phyloP scores from a whole-genome alignment of 202 grass and related monocot genomes.

The Digitaria exilis region DNA sequence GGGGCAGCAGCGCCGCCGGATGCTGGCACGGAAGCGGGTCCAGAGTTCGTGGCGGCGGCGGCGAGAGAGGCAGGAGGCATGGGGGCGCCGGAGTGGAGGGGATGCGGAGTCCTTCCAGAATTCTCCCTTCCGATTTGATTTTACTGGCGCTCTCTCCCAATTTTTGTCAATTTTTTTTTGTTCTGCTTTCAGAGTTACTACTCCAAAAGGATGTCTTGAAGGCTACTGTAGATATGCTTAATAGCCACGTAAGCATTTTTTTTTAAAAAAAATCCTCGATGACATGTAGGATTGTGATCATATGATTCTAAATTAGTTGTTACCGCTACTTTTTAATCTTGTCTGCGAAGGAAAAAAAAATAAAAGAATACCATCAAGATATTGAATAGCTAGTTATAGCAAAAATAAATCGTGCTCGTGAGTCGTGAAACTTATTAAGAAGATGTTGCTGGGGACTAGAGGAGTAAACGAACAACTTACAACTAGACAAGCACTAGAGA shows the following conservation, averaged over 20 bases:
- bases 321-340: background rate
- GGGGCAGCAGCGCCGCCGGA: conserved; percentile 30
- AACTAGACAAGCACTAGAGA: too few species aligned
- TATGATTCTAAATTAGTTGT: background rate
- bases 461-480: too few species aligned
- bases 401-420: too few species aligned
- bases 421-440: too few species aligned
- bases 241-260: background rate
- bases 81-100: conserved; percentile 42
- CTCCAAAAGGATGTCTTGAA: background rate
- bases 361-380: background rate
- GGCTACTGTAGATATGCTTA: too few species aligned
- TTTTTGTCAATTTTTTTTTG: background rate
- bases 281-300: background rate
- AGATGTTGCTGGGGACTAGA: too few species aligned
- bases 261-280: background rate
- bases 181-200: background rate
- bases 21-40: conserved; percentile 8
- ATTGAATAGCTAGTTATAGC: background rate
- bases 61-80: conserved; percentile 38
- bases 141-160: conserved; percentile 38
- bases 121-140: conserved; percentile 44
- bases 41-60: conserved; percentile 25
- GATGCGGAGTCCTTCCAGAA: conserved; percentile 35
- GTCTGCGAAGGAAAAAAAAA: background rate